Percentiles rank a stretch among this genome's conserved stretches.
Conservation (phyloP, 2,329 filamentous ascomycete species). For the Lojkania enalia region DNA sequence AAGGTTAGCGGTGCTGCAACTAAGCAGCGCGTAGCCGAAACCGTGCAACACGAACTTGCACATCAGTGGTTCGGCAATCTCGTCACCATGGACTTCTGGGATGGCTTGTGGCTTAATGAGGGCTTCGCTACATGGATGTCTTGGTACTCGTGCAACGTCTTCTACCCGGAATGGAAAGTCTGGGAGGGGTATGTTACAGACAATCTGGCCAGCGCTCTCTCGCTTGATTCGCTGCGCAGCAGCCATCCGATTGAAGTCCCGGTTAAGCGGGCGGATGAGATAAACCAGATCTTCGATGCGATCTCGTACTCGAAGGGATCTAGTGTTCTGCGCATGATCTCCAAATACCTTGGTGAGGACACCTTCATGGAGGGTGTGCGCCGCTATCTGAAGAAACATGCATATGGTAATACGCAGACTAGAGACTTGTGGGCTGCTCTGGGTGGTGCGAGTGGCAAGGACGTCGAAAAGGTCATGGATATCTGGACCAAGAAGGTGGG, state of each 20-base stretch:
- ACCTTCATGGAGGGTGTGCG: constrained; percentile 90
- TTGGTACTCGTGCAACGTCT: constrained; percentile 90
- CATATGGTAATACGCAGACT: constrained; percentile 93
- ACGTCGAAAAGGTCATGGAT: constrained; percentile 86
- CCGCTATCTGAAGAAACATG: constrained; percentile 90
- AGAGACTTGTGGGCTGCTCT: constrained; percentile 88
- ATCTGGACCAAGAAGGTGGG: constrained; percentile 98
- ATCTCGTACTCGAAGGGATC: constrained; percentile 98
- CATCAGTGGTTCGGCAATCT: constrained; percentile 99
- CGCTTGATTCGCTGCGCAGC: constrained; percentile 87
- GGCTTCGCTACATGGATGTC: constrained; percentile 93
- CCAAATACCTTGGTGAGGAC: constrained; percentile 90
- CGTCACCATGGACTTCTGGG: constrained; percentile 99
- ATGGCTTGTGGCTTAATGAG: constrained; percentile 94
- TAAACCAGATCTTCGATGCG: constrained; percentile 97
- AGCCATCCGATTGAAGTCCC: constrained; percentile 96
- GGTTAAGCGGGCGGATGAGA: constrained; percentile 91
- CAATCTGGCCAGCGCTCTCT: constrained; percentile 83
- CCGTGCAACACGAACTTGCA: constrained; percentile 94
- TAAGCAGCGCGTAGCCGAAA: constrained; percentile 91
- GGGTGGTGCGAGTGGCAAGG: constrained; percentile 85
- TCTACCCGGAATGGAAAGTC: constrained; percentile 98
- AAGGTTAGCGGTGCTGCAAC: constrained; percentile 85
- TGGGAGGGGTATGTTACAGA: constrained; percentile 96
- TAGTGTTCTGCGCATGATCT: constrained; percentile 95